Percentiles rank a stretch among this genome's conserved stretches.
Conservation (phyloP, 306 rosid species). For the Prunus campanulata region DNA sequence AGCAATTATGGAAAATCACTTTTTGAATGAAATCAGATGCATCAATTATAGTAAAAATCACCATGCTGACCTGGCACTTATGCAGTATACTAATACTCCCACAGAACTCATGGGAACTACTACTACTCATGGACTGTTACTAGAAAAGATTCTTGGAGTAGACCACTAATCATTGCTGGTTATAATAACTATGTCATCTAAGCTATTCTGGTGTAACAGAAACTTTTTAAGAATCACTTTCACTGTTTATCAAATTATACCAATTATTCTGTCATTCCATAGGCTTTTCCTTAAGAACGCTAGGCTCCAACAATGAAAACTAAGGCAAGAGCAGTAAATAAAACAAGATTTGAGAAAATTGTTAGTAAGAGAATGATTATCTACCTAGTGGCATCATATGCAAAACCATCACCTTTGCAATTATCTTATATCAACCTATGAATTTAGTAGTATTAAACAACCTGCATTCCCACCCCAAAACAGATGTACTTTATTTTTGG, state of each 20-base stretch:
- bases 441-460: not conserved
- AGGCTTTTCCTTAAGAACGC: not conserved
- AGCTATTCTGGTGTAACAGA: not conserved
- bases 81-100: too few species aligned
- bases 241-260: not conserved
- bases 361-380: not conserved
- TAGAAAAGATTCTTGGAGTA: too few species aligned
- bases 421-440: not conserved
- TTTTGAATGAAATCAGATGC: too few species aligned
- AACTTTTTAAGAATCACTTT: not conserved
- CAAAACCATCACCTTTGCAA: not conserved
- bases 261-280: not conserved
- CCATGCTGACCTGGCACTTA: too few species aligned
- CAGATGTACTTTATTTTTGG: too few species aligned
- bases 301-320: not conserved
- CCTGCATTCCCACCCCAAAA: not conserved
- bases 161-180: not conserved
- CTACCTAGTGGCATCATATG: conserved; percentile 1
- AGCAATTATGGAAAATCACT: too few species aligned
- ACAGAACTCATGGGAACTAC: too few species aligned
- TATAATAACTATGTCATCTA: not conserved
- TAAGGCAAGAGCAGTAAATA: not conserved
- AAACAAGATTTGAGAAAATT: not conserved
- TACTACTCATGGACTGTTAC: too few species aligned
- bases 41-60: too few species aligned